Conservation (phyloP, 2,329 filamentous ascomycete species). For the Mycocentrospora acerina region DNA sequence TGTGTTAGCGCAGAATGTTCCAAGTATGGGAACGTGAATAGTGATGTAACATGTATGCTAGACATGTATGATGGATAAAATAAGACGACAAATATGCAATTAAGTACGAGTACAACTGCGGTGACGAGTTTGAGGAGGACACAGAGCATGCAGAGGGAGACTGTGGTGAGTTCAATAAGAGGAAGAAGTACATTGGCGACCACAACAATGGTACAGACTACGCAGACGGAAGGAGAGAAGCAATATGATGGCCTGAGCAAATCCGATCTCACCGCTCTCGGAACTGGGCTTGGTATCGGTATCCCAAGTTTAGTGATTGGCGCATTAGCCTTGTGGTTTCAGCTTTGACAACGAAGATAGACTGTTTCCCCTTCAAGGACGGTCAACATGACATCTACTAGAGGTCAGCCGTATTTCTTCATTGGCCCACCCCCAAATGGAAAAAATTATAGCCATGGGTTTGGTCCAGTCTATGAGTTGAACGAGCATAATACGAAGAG, state of each 20-base stretch:
- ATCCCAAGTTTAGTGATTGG: conserved; percentile 5
- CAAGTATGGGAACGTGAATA: not conserved
- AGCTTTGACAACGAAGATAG: not conserved
- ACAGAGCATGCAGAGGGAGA: no score
- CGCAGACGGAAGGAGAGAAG: not conserved
- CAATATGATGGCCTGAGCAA: conserved; percentile 8
- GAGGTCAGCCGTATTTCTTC: no score
- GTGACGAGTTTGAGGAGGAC: not conserved
- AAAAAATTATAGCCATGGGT: no score
- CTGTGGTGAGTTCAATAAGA: no score
- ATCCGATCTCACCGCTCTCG: conserved; percentile 4
- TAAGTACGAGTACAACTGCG: not conserved
- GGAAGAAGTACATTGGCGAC: no score
- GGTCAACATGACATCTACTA: no score
- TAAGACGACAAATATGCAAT: conserved; percentile 4
- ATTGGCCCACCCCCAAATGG: no score
- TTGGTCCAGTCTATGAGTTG: no score
- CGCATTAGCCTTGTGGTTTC: not conserved
- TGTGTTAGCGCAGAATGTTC: no score
- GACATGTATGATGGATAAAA: conserved; percentile 6
- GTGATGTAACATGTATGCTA: conserved; percentile 6
- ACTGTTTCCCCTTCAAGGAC: no score
- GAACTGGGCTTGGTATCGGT: conserved; percentile 4
- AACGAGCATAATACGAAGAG: no score
- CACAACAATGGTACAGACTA: not conserved